These are phyloP conservation scores for Gardenia jasminoides DNA, from an alignment of 257 asterid genomes.

Conservation along the genomic window DNA sequence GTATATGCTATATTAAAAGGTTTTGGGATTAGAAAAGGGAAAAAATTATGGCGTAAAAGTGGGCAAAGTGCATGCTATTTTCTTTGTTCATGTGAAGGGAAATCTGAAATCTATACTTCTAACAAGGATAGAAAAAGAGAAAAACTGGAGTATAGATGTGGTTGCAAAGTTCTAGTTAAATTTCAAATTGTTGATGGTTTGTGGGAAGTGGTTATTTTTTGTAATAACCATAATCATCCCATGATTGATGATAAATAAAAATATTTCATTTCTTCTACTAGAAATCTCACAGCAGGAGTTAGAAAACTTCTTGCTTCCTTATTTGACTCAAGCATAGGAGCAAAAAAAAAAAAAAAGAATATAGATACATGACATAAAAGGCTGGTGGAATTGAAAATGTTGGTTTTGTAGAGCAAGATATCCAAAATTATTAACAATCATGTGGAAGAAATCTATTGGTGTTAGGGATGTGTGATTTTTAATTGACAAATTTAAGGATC, in stretches of 20 bases:
- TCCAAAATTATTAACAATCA: not conserved
- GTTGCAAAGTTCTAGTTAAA: not conserved
- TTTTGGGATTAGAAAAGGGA: not conserved
- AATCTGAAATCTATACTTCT: not conserved
- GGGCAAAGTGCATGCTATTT: not conserved
- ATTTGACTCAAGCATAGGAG: not conserved
- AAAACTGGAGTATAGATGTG: not conserved
- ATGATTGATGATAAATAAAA: not conserved
- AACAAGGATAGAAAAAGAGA: not conserved
- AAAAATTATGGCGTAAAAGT: not conserved
- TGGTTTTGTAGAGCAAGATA: not conserved
- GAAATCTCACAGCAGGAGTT: not conserved
- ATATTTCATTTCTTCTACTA: not conserved
- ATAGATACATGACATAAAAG: not conserved
- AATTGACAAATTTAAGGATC: not conserved
- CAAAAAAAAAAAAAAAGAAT: not conserved
- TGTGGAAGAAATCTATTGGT: not conserved
- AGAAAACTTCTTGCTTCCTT: not conserved
- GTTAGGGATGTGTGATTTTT: not conserved
- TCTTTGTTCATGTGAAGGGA: not conserved
- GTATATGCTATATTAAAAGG: not conserved
- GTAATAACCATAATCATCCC: not conserved
- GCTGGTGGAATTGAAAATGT: not conserved
- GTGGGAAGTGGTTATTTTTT: not conserved
- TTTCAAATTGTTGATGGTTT: not conserved